Percentiles rank a stretch among this genome's conserved stretches.
phyloP scores from a whole-genome alignment of 805 yeast species.

The Alloascoidea hylecoeti region DNA sequence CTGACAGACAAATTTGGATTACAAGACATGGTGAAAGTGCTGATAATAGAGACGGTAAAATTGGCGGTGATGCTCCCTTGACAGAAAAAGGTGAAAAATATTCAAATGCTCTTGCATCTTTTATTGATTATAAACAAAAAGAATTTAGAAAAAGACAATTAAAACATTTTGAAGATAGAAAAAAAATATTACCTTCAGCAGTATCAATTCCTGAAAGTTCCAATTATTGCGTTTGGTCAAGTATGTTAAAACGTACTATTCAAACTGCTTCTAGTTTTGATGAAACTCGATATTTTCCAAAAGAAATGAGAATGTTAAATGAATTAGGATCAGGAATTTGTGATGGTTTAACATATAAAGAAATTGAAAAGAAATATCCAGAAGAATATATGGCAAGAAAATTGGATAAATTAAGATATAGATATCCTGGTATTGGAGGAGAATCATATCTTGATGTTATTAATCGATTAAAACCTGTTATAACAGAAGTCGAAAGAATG shows the following conservation, averaged over 20 bases:
- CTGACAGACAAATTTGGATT: conserved; percentile 87
- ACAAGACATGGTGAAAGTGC: conserved; percentile 89
- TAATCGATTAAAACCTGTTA: conserved; percentile 76
- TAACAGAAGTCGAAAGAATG: conserved; percentile 85
- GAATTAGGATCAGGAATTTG: conserved; percentile 89
- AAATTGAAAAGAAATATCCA: conserved; percentile 61
- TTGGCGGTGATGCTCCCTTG: conserved; percentile 83
- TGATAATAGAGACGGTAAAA: conserved; percentile 72
- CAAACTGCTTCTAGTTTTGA: conserved; percentile 70
- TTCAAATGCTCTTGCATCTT: conserved; percentile 56
- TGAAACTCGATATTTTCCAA: conserved; percentile 59
- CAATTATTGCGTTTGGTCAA: conserved; percentile 83
- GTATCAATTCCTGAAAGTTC: conserved; percentile 41
- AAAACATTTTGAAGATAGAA: conserved; percentile 28
- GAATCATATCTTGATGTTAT: conserved; percentile 92
- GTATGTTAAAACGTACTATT: conserved; percentile 67
- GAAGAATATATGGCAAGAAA: conserved; percentile 68
- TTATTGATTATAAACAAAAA: conserved; percentile 55
- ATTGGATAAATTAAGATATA: conserved; percentile 63
- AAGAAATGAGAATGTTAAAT: conserved; percentile 86
- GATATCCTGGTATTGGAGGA: conserved; percentile 97
- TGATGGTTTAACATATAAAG: conserved; percentile 87
- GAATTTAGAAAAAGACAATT: conserved; percentile 55
- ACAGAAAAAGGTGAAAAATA: conserved; percentile 71
- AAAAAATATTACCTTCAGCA: conserved; percentile 16